Evolutionary conservation across 495 filamentous ascomycete species (phyloP), one percentile per base, ranked within the genome.

Genomic region (Tuber microsphaerosporum): DNA sequence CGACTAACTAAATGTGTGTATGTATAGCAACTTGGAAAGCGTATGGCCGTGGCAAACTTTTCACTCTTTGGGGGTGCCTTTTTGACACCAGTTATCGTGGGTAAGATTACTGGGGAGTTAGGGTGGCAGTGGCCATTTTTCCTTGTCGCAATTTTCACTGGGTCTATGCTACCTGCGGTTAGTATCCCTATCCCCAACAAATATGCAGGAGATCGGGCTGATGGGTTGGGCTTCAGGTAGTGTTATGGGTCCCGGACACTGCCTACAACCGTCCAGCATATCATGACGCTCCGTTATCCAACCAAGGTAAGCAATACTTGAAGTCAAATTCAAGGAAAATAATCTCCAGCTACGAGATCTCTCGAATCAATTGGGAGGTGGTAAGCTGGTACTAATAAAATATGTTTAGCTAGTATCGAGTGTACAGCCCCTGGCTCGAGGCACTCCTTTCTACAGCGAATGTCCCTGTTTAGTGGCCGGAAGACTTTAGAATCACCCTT

Each of bases 61-160:
- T 90, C 94, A 5, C 87, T 97, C 16, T 97, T 96, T 82, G 94
- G 94, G 1, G 93, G 93, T 9, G 93, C 94, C 6, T 97, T 97
- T 81, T 91, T 97, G 82, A 97, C 94, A 0, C 94, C 93, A 0
- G 92, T 97, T 42, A 84, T 94, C 16, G 93, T 94, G 17, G 94
- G 94, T 45, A 94, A 92, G 82, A 94, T 97, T 75, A 94, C 93
- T 34, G 84, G 87, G 69, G 86, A 86, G 0, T 87, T 97, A 20
- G 88, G 89, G 41, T 97, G 93, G 93, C 83, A 87, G 80, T 93
- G 92, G 92, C 89, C 88, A 0, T 94, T 94, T 78, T 92, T 91
- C 74, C 86, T 93, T 69, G 87, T 93, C 69, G 88, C 90, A 68
- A 93, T 93, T 71, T 92, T 93, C 81, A 85, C 87, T 39, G 91